Evolutionary conservation across 2,329 filamentous ascomycete genomes (phyloP).

Genomic region (Metarhizium humberi): DNA sequence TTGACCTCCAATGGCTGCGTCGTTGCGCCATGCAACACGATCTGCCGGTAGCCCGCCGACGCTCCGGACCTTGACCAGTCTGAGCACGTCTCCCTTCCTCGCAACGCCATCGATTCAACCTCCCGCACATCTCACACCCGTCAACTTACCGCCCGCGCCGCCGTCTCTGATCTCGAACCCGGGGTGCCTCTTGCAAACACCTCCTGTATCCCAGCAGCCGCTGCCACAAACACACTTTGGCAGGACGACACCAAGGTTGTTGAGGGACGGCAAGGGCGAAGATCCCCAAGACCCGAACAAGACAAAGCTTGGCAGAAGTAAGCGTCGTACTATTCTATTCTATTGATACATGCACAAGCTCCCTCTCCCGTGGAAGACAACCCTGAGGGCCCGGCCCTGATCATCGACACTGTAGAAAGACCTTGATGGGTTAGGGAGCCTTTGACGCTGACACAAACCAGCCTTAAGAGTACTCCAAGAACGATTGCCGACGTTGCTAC

Average conservation of each 20-base stretch:
- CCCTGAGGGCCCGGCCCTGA: neutral
- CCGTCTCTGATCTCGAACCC: neutral
- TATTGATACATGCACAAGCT: too few relatives aligned
- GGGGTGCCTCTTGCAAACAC: neutral
- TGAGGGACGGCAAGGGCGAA: conserved; percentile 20
- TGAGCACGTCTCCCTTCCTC: neutral
- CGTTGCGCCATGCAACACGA: conserved; percentile 12
- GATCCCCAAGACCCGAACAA: conserved; percentile 43
- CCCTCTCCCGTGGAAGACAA: too few relatives aligned
- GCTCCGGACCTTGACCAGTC: conserved; percentile 9
- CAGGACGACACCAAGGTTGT: conserved; percentile 19
- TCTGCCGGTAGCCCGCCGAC: conserved; percentile 10
- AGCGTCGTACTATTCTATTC: conserved; percentile 11
- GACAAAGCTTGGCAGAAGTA: conserved; percentile 55
- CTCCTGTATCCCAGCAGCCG: conserved; percentile 1
- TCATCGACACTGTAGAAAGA: neutral
- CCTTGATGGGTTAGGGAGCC: neutral
- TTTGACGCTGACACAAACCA: conserved; percentile 18
- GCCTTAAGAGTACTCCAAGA: conserved; percentile 57
- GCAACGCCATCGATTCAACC: neutral
- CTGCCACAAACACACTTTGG: conserved; percentile 20
- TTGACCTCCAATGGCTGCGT: conserved; percentile 24
- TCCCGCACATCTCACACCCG: neutral
- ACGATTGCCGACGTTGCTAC: conserved; percentile 56
- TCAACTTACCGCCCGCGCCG: neutral